Conservation (phyloP, 495 filamentous ascomycete genomes). For the Glarea lozoyensis region DNA sequence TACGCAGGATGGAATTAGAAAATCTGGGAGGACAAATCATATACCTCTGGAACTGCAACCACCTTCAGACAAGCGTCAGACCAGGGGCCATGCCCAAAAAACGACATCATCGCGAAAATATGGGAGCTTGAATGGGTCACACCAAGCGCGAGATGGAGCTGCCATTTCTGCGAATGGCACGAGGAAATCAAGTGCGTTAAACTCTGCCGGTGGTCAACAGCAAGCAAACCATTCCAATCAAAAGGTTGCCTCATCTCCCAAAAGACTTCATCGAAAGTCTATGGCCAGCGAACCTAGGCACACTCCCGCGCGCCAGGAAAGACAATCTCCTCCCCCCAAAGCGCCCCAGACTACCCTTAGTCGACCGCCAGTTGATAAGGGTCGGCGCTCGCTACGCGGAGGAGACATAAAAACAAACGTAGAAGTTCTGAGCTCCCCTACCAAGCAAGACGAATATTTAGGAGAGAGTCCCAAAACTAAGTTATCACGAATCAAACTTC, state of each 20-base stretch:
- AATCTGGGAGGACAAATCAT: constrained; percentile 74
- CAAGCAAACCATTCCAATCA: constrained; percentile 12
- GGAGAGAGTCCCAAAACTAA: constrained; percentile 23
- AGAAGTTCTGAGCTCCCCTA: constrained; percentile 7
- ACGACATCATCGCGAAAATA: constrained; percentile 24
- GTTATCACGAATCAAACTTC: constrained; percentile 31
- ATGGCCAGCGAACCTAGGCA: constrained; percentile 13
- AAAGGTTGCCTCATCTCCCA: constrained; percentile 17
- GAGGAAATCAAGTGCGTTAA: constrained; percentile 14
- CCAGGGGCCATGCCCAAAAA: constrained; percentile 31
- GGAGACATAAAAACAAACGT: constrained; percentile 2
- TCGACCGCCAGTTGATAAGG: constrained; percentile 1
- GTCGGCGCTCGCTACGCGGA: constrained; percentile 6
- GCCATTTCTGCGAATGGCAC: constrained; percentile 10
- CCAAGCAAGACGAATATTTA: constrained; percentile 6
- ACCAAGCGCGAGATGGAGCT: constrained; percentile 11
- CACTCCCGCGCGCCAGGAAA: constrained; percentile 11
- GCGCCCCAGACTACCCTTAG: constrained; percentile 8
- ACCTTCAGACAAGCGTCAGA: constrained; percentile 51
- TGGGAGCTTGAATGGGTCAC: constrained; percentile 24
- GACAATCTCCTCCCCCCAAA: constrained; percentile 7
- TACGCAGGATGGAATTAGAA: constrained; percentile 67
- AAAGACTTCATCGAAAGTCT: constrained; percentile 14
- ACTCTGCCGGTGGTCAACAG: constrained; percentile 14
- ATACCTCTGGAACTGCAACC: constrained; percentile 63